A percentile compares a stretch with the other conserved stretches of the same genome.
Conservation (phyloP, 2,329 filamentous ascomycete species). For the Phaeomoniella chlamydospora region DNA sequence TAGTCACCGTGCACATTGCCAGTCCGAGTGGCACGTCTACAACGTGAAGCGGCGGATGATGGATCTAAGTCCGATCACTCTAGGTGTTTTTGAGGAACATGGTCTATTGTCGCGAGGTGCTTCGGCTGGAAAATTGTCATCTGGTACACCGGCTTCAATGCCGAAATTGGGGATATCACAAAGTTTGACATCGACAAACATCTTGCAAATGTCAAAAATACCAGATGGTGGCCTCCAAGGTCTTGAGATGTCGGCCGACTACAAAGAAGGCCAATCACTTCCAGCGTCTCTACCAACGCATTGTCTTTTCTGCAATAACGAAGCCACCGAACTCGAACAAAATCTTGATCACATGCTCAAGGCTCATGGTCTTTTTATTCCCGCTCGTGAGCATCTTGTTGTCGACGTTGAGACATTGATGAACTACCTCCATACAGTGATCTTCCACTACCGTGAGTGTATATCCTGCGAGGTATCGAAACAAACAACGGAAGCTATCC, state of each 20-base stretch:
- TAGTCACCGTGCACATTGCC: neutral
- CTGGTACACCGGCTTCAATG: no score
- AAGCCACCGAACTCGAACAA: conserved; percentile 16
- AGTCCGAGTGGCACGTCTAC: neutral
- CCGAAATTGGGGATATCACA: no score
- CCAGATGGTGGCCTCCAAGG: no score
- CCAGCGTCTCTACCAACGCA: no score
- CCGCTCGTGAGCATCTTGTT: conserved; percentile 19
- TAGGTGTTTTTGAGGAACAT: neutral
- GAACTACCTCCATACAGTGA: conserved; percentile 32
- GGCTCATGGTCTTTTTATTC: conserved; percentile 31
- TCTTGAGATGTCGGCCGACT: no score
- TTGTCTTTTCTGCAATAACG: conserved; percentile 29
- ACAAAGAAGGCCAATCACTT: no score
- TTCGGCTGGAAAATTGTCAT: no score
- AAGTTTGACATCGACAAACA: no score
- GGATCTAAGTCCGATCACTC: neutral
- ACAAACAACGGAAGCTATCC: conserved; percentile 26
- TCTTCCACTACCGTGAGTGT: conserved; percentile 35
- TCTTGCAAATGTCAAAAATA: no score
- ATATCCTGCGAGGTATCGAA: conserved; percentile 33
- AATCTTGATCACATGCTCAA: conserved; percentile 35
- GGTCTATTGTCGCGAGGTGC: neutral
- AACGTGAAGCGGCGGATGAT: neutral
- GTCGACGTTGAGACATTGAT: conserved; percentile 34